Conservation (phyloP, 2,329 filamentous ascomycete genomes). For the Exophiala spinifera region DNA sequence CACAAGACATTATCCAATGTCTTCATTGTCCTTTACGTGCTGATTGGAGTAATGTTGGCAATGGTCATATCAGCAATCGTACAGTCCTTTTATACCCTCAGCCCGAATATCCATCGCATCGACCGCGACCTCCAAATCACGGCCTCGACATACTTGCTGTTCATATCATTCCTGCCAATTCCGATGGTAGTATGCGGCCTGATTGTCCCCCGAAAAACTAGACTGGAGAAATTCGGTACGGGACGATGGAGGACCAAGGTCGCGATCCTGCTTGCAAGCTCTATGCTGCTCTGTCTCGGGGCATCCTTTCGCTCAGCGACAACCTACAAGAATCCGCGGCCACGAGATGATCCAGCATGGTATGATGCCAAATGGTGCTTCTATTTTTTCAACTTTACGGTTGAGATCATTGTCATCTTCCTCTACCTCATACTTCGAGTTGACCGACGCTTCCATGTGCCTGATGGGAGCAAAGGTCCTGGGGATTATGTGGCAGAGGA, state of each 20-base stretch:
- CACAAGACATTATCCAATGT: constrained; percentile 47
- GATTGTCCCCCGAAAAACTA: constrained; percentile 44
- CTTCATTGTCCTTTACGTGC: constrained; percentile 59
- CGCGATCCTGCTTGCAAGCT: constrained; percentile 58
- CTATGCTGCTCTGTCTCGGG: constrained; percentile 62
- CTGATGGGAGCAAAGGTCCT: constrained; percentile 62
- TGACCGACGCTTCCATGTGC: constrained; percentile 72
- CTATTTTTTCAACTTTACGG: constrained; percentile 73
- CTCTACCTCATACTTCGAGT: constrained; percentile 66
- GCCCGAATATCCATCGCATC: constrained; percentile 46
- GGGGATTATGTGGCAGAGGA: constrained; percentile 42
- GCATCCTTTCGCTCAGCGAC: constrained; percentile 66
- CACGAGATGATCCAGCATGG: constrained; percentile 58
- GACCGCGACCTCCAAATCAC: constrained; percentile 65
- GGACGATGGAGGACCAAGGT: constrained; percentile 67
- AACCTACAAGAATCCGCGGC: constrained; percentile 52
- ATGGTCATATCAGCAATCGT: constrained; percentile 65
- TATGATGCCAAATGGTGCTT: constrained; percentile 70
- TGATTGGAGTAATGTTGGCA: constrained; percentile 59
- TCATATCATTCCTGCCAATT: constrained; percentile 66
- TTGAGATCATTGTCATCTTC: constrained; percentile 69
- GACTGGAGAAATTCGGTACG: constrained; percentile 61
- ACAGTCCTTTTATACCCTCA: constrained; percentile 65
- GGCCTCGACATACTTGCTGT: constrained; percentile 58
- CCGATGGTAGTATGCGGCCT: constrained; percentile 52